Conservation (phyloP, 495 filamentous ascomycete species). For the Daldinia decipiens region DNA sequence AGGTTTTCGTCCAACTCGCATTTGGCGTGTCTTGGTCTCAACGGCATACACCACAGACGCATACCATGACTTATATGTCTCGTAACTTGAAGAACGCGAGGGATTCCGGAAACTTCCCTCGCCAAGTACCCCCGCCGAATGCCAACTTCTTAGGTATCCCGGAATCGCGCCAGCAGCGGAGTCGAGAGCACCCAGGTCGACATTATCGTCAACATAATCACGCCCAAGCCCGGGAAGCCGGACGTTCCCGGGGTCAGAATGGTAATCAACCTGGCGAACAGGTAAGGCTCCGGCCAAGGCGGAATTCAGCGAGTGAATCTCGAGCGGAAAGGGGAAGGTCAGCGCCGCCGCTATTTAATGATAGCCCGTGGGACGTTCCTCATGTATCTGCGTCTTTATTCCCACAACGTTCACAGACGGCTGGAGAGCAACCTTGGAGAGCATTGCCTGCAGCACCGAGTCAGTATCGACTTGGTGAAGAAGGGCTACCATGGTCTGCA, state of each 20-base stretch:
- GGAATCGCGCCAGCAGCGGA: conserved; percentile 45
- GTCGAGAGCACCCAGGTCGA: conserved; percentile 39
- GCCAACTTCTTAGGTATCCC: conserved; percentile 55
- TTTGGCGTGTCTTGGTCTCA: conserved; percentile 58
- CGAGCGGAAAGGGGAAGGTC: conserved; percentile 54
- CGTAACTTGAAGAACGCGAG: conserved; percentile 52
- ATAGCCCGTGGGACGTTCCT: conserved; percentile 55
- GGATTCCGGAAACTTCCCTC: conserved; percentile 51
- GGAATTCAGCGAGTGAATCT: conserved; percentile 42
- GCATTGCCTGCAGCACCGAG: conserved; percentile 53
- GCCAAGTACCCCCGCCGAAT: conserved; percentile 55
- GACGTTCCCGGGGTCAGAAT: conserved; percentile 31
- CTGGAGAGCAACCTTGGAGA: conserved; percentile 44
- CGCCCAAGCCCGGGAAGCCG: conserved; percentile 30
- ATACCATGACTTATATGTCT: conserved; percentile 58
- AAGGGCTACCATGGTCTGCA: conserved; percentile 56
- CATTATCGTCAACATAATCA: conserved; percentile 43
- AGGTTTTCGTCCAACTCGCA: conserved; percentile 58
- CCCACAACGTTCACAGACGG: conserved; percentile 17
- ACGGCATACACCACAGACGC: conserved; percentile 52
- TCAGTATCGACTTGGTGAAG: conserved; percentile 58
- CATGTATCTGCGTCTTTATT: conserved; percentile 36
- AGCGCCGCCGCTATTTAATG: conserved; percentile 56
- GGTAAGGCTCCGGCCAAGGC: conserved; percentile 42
- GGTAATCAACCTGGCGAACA: conserved; percentile 25